Evolutionary conservation across 2,329 filamentous ascomycete species (phyloP), one percentile per base, ranked within the genome.

Genomic region (Penicillium hordei): DNA sequence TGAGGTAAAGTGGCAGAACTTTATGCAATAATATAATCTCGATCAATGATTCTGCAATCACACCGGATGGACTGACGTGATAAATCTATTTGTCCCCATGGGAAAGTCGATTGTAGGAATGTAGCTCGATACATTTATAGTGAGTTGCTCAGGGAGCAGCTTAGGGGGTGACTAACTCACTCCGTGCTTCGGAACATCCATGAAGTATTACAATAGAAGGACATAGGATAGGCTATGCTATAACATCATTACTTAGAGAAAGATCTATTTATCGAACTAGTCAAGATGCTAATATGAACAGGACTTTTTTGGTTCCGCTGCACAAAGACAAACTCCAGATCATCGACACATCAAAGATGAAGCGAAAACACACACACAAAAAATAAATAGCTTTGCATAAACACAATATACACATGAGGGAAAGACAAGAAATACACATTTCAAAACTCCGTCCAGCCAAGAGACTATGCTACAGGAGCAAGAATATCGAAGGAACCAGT

Each of bases 401-500:
- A 56, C 60, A 65, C 65, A 67, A 61, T 70, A 65, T 63, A 68
- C 66, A 70, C 61, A 62, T 63, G 50, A 59, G 52, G 59, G 17
- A 59, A 63, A 55, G 33, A 58, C 46, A 60, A 56, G 63, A 63
- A 58, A 61, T 57, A 62, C 55, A 55, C 51, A 62, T 55, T 48
- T 38, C 49, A 57, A 58, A 61, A 60, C 58, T 61, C 61, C 52
- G 52, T 60, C 61, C 52, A 57, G 29, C 43, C 44, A 62, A 55
- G 48, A 49, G 34, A 65, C 63, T 74, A 78, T 67, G 72, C 76
- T 62, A 80, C 75, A 64, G 78, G 77, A 69, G 81, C 78, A 70
- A 97, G 80, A 43, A 99, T 88, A 78, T 97, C 93, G 76, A 97
- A 97, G 21, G 89, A 86, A 39, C 94, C 94, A 1, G 94, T 99